These are phyloP conservation scores for bread wheat (Triticum aestivum) DNA, from an alignment of 176 grass and related monocot genomes.

Conservation along the genomic window IWGSC_CS_RefSeq_v2.1 NC_057811.1:33507935-33508434, in stretches of 20 bases:
- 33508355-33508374: background rate
- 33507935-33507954: background rate
- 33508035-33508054: background rate
- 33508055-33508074: background rate
- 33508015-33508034: background rate
- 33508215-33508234: no score
- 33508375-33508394: background rate
- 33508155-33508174: background rate
- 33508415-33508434: background rate
- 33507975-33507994: background rate
- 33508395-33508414: background rate
- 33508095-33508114: background rate
- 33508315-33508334: background rate
- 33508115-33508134: background rate
- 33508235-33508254: no score
- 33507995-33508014: background rate
- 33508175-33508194: background rate
- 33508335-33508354: background rate
- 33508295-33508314: background rate
- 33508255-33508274: background rate
- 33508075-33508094: background rate
- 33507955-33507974: constrained; percentile 1
- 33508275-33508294: background rate
- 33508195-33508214: background rate
- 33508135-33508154: background rate